These are phyloP conservation scores for Psilocybe cyanescens DNA, from an alignment of 768 basidiomycete species.

Conservation along the genomic window DNA sequence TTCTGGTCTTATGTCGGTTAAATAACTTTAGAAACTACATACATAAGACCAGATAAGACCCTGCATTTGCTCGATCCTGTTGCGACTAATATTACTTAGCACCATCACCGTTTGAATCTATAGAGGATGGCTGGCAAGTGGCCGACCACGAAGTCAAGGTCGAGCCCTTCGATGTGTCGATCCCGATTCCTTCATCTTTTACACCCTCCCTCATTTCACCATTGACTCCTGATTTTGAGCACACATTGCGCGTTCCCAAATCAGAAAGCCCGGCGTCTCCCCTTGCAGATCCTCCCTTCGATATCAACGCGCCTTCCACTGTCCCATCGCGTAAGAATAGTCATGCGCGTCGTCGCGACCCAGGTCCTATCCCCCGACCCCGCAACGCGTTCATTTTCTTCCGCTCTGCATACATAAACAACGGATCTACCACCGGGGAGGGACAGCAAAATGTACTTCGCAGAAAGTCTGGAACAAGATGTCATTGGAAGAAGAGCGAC, in stretches of 20 bases:
- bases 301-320: slow-evolving; percentile 14
- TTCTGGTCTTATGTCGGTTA: too few species aligned
- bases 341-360: slow-evolving; percentile 16
- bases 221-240: too few species aligned
- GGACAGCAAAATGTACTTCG: slow-evolving; percentile 38
- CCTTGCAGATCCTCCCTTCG: background rate
- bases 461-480: slow-evolving; percentile 32
- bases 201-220: background rate
- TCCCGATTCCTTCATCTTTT: background rate
- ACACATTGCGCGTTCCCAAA: background rate
- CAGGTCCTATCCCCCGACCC: slow-evolving; percentile 35
- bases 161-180: background rate
- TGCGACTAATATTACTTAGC: background rate
- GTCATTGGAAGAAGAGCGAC: slow-evolving; percentile 21
- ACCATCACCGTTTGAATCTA: background rate
- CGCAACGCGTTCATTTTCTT: slow-evolving; percentile 44
- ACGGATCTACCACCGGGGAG: slow-evolving; percentile 3
- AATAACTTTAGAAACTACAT: too few species aligned
- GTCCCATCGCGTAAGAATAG: slow-evolving; percentile 7
- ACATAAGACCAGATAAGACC: too few species aligned
- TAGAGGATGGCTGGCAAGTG: slow-evolving; percentile 27
- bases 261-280: background rate
- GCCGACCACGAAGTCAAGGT: background rate
- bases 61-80: background rate
- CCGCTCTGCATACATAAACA: slow-evolving; percentile 30